Evolutionary conservation across 106 monocot genomes (phyloP), one percentile per base, ranked within the genome.

Genomic region (Dendrobium officinale): DNA sequence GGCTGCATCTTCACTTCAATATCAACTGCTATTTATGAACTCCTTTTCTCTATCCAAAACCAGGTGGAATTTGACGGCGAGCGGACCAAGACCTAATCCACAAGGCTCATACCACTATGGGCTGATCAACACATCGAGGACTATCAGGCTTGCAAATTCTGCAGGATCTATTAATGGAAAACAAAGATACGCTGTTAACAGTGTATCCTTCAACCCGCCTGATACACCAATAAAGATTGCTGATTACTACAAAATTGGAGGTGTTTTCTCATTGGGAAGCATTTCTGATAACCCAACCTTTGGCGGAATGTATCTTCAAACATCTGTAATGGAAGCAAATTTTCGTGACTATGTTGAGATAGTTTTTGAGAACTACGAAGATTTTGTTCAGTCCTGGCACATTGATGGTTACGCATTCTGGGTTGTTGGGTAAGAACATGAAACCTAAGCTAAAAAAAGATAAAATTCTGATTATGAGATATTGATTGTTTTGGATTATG

Each of bases 41-140:
- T 51, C 10, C 0, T 51, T 51, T 9, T 7, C 2, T 51, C 51
- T 51, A 22, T 42, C 22, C 49, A 37, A 79, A 84, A 74, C 42
- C 87, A 89, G 92, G 78, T 90, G 90, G 92, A 93, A 93, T 75
- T 79, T 92, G 77, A 90, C 92, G 16, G 90, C 92, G 16, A 92
- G 90, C 55, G 92, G 88, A 29, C 88, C 92, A 16, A 84, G 92
- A 16, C 92, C 92, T 1, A 92, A 92, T 59, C 92, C 92, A 3
- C 92, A 92, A 75, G 92, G 92, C 24, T 90, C 90, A 42, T 92
- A 92, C 67, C 92, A 92, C 80, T 92, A 92, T 64, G 92, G 92
- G 54, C 64, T 92, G 82, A 77, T 92, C 66, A 92, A 86, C 48
- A 84, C 92, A 4, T 64, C 79, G 0, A 73, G 90, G n/a, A 92